These are phyloP conservation scores for Berberis thunbergii DNA, from an alignment of 164 flowering plant species.

Conservation along the genomic window DNA sequence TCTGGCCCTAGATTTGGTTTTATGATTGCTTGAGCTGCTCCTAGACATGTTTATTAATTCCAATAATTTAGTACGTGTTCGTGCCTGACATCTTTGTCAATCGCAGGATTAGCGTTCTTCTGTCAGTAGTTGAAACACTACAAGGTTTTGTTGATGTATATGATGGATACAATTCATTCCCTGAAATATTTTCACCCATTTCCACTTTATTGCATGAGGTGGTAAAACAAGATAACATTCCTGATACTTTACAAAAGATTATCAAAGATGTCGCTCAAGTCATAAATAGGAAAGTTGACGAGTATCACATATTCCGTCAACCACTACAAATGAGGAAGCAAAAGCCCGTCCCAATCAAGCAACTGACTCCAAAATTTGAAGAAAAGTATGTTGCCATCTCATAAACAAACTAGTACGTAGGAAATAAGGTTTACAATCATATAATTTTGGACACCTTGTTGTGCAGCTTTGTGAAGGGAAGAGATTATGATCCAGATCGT, in stretches of 20 bases:
- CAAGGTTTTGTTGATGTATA: slow-evolving; percentile 48
- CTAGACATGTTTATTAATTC: neutral
- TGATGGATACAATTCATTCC: slow-evolving; percentile 58
- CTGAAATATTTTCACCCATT: slow-evolving; percentile 74
- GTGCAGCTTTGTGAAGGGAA: slow-evolving; percentile 92
- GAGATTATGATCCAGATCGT: slow-evolving; percentile 97
- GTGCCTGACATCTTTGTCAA: neutral
- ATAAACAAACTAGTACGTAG: neutral
- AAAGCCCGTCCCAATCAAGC: slow-evolving; percentile 66
- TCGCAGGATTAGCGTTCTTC: slow-evolving; percentile 74
- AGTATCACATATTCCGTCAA: slow-evolving; percentile 44
- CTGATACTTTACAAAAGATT: slow-evolving; percentile 33
- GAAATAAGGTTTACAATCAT: neutral
- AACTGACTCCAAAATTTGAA: slow-evolving; percentile 73
- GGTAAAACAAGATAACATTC: slow-evolving; percentile 38
- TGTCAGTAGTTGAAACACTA: slow-evolving; percentile 46
- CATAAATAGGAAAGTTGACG: slow-evolving; percentile 41
- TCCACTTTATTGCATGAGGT: slow-evolving; percentile 41
- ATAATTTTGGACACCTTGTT: slow-evolving; percentile 2
- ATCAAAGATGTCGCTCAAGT: slow-evolving; percentile 36
- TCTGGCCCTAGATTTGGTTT: too few species aligned
- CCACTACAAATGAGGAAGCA: slow-evolving; percentile 84
- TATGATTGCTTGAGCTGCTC: too few species aligned
- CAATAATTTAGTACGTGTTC: neutral
- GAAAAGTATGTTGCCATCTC: slow-evolving; percentile 49